Conservation (phyloP, 2,329 filamentous ascomycete genomes). For the Dendryphion nanum region DNA sequence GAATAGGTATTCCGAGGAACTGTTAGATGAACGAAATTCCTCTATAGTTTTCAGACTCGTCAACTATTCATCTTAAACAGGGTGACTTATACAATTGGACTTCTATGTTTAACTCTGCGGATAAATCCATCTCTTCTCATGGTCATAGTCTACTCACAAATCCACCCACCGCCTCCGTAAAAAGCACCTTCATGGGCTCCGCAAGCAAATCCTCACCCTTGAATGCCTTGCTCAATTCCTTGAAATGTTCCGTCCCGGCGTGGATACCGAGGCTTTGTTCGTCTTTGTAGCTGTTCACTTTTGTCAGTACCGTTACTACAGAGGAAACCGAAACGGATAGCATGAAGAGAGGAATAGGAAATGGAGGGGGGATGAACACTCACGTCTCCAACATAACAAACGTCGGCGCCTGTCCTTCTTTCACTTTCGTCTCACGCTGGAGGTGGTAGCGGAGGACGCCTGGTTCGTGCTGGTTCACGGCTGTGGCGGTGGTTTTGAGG, state of each 20-base stretch:
- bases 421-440: constrained; percentile 22
- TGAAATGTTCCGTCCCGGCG: constrained; percentile 20
- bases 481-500: constrained; percentile 18
- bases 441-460: constrained; percentile 33
- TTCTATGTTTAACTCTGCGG: too few relatives aligned
- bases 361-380: constrained; percentile 3
- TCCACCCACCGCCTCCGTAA: constrained; percentile 29
- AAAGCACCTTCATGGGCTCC: constrained; percentile 24
- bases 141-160: constrained; percentile 17
- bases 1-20: too few relatives aligned
- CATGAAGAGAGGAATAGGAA: not conserved
- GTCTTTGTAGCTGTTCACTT: constrained; percentile 26
- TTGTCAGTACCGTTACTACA: too few relatives aligned
- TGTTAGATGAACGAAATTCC: too few relatives aligned
- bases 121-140: too few relatives aligned
- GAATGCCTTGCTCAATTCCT: constrained; percentile 18
- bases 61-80: too few relatives aligned
- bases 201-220: constrained; percentile 31
- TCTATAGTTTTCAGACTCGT: too few relatives aligned
- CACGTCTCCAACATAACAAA: constrained; percentile 37
- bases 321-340: not conserved
- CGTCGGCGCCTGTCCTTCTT: constrained; percentile 17
- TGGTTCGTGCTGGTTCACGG: constrained; percentile 33
- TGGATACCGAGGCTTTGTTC: constrained; percentile 26
- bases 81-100: too few relatives aligned